Percentiles rank a stretch among this genome's conserved stretches.
Conservation (phyloP, 306 rosid genomes). For the Quercus bicolor region DNA sequence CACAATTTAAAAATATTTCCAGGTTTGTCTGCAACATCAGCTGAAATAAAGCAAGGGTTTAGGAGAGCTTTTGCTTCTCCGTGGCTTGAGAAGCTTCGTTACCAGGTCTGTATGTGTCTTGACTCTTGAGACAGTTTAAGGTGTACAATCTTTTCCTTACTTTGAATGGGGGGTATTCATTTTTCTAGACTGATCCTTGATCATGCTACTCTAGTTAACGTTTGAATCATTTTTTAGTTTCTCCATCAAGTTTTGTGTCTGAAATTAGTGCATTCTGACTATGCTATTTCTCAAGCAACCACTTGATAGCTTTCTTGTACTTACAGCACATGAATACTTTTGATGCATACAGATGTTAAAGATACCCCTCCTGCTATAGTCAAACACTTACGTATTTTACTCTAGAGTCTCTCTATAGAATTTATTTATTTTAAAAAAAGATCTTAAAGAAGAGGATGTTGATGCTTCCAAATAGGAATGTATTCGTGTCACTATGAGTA, state of each 20-base stretch:
- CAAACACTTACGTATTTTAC: neutral
- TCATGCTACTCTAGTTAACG: neutral
- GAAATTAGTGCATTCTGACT: neutral
- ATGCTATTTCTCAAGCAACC: neutral
- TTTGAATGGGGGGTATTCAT: neutral
- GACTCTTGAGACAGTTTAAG: neutral
- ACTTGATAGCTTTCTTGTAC: neutral
- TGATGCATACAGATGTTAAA: neutral
- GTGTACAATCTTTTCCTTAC: neutral
- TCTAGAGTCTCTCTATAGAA: neutral
- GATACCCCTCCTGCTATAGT: neutral
- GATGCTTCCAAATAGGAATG: neutral
- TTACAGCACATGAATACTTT: neutral
- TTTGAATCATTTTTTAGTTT: neutral
- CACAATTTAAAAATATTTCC: constrained; percentile 4
- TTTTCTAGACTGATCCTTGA: neutral
- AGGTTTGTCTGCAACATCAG: constrained; percentile 66
- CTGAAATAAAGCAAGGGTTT: constrained; percentile 83
- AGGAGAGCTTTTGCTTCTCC: constrained; percentile 78
- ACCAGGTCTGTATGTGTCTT: constrained; percentile 51
- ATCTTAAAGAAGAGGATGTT: neutral
- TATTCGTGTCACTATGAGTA: neutral
- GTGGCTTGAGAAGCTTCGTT: constrained; percentile 86
- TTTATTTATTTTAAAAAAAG: neutral
- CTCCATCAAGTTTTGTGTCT: neutral